These are phyloP conservation scores for Melampsora larici-populina DNA, from an alignment of 1,284 basidiomycete species.

Conservation along the genomic window DNA sequence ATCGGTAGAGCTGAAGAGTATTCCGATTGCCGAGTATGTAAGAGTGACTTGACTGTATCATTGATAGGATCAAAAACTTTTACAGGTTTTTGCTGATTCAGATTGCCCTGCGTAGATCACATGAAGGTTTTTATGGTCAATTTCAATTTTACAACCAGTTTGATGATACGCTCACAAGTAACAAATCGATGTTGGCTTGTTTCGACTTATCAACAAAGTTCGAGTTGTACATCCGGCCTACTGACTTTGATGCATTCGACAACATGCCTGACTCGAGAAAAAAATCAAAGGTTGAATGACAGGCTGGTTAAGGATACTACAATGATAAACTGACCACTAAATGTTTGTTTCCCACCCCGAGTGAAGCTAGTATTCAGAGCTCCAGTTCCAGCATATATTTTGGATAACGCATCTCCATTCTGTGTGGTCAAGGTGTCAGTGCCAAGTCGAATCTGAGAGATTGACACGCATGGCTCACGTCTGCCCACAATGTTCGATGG, in stretches of 20 bases:
- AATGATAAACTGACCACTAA: slow-evolving; percentile 25
- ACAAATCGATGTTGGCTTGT: slow-evolving; percentile 90
- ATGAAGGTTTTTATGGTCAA: background rate
- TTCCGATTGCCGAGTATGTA: slow-evolving; percentile 71
- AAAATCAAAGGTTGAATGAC: background rate
- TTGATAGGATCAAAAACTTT: slow-evolving; percentile 91
- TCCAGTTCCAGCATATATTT: slow-evolving; percentile 94
- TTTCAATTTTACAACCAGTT: background rate
- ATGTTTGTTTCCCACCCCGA: slow-evolving; percentile 83
- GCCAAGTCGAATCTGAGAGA: background rate
- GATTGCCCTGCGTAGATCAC: slow-evolving; percentile 67
- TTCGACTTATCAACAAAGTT: slow-evolving; percentile 96
- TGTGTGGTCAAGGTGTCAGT: background rate
- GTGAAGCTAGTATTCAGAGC: slow-evolving; percentile 94
- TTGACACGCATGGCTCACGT: slow-evolving; percentile 53
- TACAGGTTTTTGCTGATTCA: slow-evolving; percentile 80
- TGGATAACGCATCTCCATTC: slow-evolving; percentile 81
- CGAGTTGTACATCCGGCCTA: slow-evolving; percentile 87
- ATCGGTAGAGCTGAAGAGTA: slow-evolving; percentile 76
- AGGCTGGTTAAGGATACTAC: background rate
- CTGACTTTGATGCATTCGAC: slow-evolving; percentile 94
- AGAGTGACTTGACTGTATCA: slow-evolving; percentile 71
- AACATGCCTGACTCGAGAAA: slow-evolving; percentile 63
- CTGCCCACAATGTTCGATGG: slow-evolving; percentile 93
- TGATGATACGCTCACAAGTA: slow-evolving; percentile 63